Base-by-base conservation (phyloP, 2,329 filamentous ascomycete genomes). In the Colletotrichum cereale region DNA sequence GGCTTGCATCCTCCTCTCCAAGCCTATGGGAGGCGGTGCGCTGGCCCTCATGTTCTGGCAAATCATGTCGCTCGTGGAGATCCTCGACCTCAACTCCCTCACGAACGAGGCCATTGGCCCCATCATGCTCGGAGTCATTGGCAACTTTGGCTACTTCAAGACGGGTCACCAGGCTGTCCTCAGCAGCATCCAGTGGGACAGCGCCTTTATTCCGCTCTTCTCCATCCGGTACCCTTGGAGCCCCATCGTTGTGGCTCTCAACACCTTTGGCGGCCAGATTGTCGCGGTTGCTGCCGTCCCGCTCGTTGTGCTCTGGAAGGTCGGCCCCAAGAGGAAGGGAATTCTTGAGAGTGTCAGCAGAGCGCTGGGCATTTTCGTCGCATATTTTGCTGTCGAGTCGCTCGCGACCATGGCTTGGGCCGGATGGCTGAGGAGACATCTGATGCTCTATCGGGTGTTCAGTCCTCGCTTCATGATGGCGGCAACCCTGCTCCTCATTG, bases 361-460 rank as follows among this genome's bases (percentile, higher is more conserved):
- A 68, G 90, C 91, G 0, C 85, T 95, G 64, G 92, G 89, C 21
- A 92, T 91, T 34, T 95, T 97, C 78, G 82, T 96, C 7, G 85
- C 92, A 1, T 97, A 96, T 79, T 96, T 95, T 78, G 93, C 93
- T 6, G 92, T 93, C 11, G 89, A 98, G 78, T 92, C 92, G 36
- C 82, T 97, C 29, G 93, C 94, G 0, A 97, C 95, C 5, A 97
- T 96, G 76, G 90, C 93, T 80, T 98, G 96, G 92, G 94, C 96
- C 0, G 95, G 93, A 1, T 91, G 94, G 83, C 83, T 99, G 77
- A 87, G 96, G 65, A 88, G 96, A 62, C 96, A 99, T 84, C 86
- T 99, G 74, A 99, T 99, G 96, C 87, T 99, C 38, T 99, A 96
- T 83, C 89, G 96, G 52, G 94, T 99, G 53, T 99, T 99, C 78